A percentile compares a stretch with the other conserved stretches of the same genome.
phyloP scores from a whole-genome alignment of 129 eudicot species.

The Glebionis coronaria region DNA sequence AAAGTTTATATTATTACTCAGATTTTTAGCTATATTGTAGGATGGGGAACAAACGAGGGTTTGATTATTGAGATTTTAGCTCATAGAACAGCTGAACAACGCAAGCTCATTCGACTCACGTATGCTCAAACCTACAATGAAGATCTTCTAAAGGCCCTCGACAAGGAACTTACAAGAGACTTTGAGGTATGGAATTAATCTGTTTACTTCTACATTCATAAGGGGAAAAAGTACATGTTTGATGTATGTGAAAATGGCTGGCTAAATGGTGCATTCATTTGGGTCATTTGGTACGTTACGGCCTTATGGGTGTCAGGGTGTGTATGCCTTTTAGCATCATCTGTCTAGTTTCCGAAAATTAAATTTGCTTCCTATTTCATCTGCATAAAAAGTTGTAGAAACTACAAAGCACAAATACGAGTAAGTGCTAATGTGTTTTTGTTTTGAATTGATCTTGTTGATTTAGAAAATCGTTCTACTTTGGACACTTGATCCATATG shows the following conservation, averaged over 20 bases:
- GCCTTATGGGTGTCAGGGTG: no score
- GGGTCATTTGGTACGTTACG: no score
- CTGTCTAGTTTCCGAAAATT: background rate
- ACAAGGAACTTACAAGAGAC: slow-evolving; percentile 71
- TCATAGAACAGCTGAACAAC: slow-evolving; percentile 76
- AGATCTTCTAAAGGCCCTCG: slow-evolving; percentile 78
- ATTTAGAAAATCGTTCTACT: slow-evolving; percentile 56
- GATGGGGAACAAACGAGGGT: slow-evolving; percentile 94
- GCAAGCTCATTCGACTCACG: slow-evolving; percentile 54
- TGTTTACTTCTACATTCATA: background rate
- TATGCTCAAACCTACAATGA: slow-evolving; percentile 69
- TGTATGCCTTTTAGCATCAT: no score
- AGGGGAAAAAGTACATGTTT: background rate
- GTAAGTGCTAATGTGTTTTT: background rate
- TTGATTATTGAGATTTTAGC: slow-evolving; percentile 72
- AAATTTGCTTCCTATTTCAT: background rate
- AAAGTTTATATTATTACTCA: background rate
- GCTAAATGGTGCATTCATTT: no score
- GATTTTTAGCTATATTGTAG: slow-evolving; percentile 34
- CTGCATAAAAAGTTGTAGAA: background rate
- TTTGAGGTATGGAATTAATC: slow-evolving; percentile 51
- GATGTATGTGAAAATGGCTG: no score
- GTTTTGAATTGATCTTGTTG: slow-evolving; percentile 9
- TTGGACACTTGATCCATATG: slow-evolving; percentile 69
- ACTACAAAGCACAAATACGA: background rate